Evolutionary conservation across 2,329 filamentous ascomycete species (phyloP).

Genomic region (Apiospora rasikravindrae): DNA sequence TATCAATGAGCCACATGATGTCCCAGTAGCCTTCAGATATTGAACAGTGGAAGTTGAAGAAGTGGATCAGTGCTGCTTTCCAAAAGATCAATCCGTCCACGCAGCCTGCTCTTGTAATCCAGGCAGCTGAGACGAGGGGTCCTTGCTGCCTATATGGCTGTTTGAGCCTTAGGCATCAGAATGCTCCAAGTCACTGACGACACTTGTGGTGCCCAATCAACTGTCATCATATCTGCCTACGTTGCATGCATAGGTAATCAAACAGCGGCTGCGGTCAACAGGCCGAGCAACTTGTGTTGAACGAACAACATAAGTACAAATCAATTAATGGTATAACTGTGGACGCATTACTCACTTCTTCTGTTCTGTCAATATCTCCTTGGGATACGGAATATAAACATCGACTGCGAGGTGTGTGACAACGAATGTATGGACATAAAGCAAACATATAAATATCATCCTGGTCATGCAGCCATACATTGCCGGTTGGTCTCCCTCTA

Average conservation of each 20-base stretch:
- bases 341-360: not conserved
- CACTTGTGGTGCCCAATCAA: not conserved
- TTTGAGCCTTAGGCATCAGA: not conserved
- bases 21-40: not conserved
- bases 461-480: not conserved
- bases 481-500: not conserved
- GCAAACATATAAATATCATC: too few species aligned
- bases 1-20: slow-evolving; percentile 16
- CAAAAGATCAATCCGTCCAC: not conserved
- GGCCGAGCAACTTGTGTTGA: not conserved
- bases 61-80: not conserved
- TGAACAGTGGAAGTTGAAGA: not conserved
- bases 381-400: not conserved
- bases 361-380: not conserved
- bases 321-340: too few species aligned
- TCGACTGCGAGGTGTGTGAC: too few species aligned
- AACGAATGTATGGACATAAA: too few species aligned
- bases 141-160: not conserved
- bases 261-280: not conserved
- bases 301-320: not conserved
- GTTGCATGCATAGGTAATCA: not conserved
- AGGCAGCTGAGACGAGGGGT: not conserved
- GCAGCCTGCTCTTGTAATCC: not conserved
- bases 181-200: not conserved
- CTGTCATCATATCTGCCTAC: not conserved